phyloP scores from a whole-genome alignment of 371 early-diverging fungal species.

The Haplosporangium sp. region DNA sequence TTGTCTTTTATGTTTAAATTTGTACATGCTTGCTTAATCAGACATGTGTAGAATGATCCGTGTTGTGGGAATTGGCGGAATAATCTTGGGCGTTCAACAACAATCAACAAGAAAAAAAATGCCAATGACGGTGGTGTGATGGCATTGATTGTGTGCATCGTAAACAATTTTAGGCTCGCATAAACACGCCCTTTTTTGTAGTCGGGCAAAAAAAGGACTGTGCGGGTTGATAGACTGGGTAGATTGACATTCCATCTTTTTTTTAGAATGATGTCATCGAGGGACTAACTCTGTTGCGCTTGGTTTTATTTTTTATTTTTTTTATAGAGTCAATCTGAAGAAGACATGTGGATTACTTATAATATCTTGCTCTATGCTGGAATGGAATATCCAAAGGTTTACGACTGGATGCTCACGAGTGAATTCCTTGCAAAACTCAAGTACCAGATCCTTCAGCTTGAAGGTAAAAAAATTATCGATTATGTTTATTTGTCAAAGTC shows the following conservation, averaged over 20 bases:
- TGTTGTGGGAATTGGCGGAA: neutral
- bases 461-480: slow-evolving; percentile 33
- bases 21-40: neutral
- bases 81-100: no score
- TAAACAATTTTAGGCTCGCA: no score
- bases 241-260: slow-evolving; percentile 2
- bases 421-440: slow-evolving; percentile 65
- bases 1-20: neutral
- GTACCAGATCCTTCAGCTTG: slow-evolving; percentile 58
- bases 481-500: neutral
- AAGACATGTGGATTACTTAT: slow-evolving; percentile 62
- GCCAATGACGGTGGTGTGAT: no score
- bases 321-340: slow-evolving; percentile 25
- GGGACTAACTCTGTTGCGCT: no score
- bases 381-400: slow-evolving; percentile 58
- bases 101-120: no score
- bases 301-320: neutral
- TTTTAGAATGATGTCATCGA: no score
- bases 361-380: slow-evolving; percentile 63
- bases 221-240: neutral
- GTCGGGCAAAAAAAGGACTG: neutral
- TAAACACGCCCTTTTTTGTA: no score
- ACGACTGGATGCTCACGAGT: slow-evolving; percentile 59
- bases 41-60: neutral
- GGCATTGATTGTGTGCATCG: no score